Percentiles rank a stretch among this genome's conserved stretches.
Conservation (phyloP, 306 rosid genomes). For the Oxytropis ochrocephala region DNA sequence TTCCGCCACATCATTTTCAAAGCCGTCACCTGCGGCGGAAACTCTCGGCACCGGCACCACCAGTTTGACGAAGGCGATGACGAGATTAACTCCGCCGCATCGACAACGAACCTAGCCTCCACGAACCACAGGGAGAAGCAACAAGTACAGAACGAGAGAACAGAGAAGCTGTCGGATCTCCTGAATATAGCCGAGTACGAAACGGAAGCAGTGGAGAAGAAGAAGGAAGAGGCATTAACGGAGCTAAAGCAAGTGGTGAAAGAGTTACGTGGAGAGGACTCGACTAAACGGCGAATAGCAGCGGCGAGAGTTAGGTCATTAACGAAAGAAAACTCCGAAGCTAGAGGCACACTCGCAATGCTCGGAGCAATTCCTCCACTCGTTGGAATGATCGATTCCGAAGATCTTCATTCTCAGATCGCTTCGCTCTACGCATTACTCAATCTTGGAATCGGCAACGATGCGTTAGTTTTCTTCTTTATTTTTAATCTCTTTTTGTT, state of each 20-base stretch:
- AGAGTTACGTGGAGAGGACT: slow-evolving; percentile 56
- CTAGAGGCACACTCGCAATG: slow-evolving; percentile 71
- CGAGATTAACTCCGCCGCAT: background rate
- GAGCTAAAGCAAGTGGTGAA: slow-evolving; percentile 59
- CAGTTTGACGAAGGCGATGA: slow-evolving; percentile 1
- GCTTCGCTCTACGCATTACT: slow-evolving; percentile 88
- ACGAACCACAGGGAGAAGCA: slow-evolving; percentile 14
- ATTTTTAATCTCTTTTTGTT: background rate
- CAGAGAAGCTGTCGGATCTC: slow-evolving; percentile 84
- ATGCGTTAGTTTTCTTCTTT: slow-evolving; percentile 47
- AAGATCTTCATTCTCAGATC: slow-evolving; percentile 57
- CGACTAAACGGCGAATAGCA: slow-evolving; percentile 39
- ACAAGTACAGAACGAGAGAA: slow-evolving; percentile 17
- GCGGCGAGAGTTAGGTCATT: slow-evolving; percentile 56
- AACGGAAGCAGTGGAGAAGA: slow-evolving; percentile 42
- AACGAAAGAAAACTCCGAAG: slow-evolving; percentile 67
- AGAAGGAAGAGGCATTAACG: slow-evolving; percentile 52
- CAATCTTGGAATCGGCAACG: slow-evolving; percentile 93
- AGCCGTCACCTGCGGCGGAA: slow-evolving; percentile 86
- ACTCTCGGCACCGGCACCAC: slow-evolving; percentile 48
- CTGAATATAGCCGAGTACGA: slow-evolving; percentile 50
- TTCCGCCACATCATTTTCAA: slow-evolving; percentile 62
- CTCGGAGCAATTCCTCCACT: slow-evolving; percentile 92
- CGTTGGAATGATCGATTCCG: slow-evolving; percentile 77
- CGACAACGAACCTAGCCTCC: slow-evolving; percentile 15